These are phyloP conservation scores for Phytophthora fragariae DNA, from an alignment of 352 stramenopile genomes.

Conservation along the genomic window DNA sequence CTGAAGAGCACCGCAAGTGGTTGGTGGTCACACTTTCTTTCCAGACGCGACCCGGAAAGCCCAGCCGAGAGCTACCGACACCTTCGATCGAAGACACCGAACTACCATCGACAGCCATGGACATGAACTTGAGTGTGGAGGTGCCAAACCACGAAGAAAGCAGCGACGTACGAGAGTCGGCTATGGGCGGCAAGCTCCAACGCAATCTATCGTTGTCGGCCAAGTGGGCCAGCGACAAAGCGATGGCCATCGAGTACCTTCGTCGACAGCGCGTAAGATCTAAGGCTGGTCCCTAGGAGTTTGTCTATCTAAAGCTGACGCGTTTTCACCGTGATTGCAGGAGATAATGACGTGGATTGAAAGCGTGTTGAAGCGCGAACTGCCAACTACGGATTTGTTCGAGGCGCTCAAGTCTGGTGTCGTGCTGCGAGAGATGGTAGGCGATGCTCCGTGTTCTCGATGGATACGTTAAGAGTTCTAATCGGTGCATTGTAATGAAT, in stretches of 20 bases:
- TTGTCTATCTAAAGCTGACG: constrained; percentile 7
- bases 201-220: constrained; percentile 72
- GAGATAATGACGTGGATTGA: constrained; percentile 82
- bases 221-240: constrained; percentile 82
- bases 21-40: constrained; percentile 30
- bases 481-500: not conserved
- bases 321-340: constrained; percentile 30
- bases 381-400: constrained; percentile 64
- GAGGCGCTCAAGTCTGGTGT: constrained; percentile 78
- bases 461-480: not conserved
- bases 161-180: constrained; percentile 41
- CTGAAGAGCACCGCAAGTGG: no score
- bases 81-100: constrained; percentile 11
- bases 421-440: constrained; percentile 76
- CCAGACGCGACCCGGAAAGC: constrained; percentile 29
- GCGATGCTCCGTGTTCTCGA: not conserved
- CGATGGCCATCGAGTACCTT: constrained; percentile 77
- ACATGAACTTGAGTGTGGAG: constrained; percentile 49
- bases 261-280: constrained; percentile 65
- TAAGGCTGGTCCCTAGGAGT: not conserved
- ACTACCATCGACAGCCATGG: constrained; percentile 36
- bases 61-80: constrained; percentile 4
- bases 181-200: constrained; percentile 76
- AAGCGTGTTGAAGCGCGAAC: constrained; percentile 61
- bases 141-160: constrained; percentile 41